These are phyloP conservation scores for Phytophthora fragariaefolia DNA, from an alignment of 352 stramenopile genomes.

Conservation along the genomic window DNA sequence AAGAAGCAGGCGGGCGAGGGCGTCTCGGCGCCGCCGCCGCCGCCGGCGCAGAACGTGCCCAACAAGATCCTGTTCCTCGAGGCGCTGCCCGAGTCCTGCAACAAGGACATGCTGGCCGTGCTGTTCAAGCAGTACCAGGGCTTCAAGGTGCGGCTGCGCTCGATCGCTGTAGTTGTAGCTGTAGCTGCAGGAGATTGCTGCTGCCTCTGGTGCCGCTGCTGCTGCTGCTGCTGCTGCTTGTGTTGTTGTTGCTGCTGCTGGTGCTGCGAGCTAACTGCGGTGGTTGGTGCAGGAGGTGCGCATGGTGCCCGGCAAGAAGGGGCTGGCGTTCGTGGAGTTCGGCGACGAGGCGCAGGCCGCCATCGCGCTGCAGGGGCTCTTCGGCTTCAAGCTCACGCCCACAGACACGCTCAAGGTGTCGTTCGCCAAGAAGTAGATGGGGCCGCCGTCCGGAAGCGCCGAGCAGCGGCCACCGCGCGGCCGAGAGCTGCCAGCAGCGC, in stretches of 20 bases:
- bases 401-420: conserved; percentile 84
- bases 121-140: conserved; percentile 98
- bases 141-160: conserved; percentile 79
- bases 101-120: conserved; percentile 95
- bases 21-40: conserved; percentile 33
- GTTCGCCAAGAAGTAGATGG: conserved; percentile 83
- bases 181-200: neutral
- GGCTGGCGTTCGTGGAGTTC: conserved; percentile 98
- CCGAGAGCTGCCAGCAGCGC: too few species aligned
- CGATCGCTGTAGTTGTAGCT: neutral
- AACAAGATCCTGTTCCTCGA: conserved; percentile 96
- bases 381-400: conserved; percentile 86
- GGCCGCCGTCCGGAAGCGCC: neutral
- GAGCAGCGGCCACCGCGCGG: too few species aligned
- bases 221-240: conserved; percentile 9
- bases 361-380: conserved; percentile 82
- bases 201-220: conserved; percentile 1
- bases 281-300: conserved; percentile 90
- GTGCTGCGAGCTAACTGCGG: conserved; percentile 8
- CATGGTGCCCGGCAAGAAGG: conserved; percentile 93
- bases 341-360: conserved; percentile 82
- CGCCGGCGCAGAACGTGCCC: conserved; percentile 64
- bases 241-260: neutral
- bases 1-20: conserved; percentile 40
- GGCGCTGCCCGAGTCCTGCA: conserved; percentile 94